phyloP scores from a whole-genome alignment of 805 yeast genomes.

The Sugiyamaella valdiviana region DNA sequence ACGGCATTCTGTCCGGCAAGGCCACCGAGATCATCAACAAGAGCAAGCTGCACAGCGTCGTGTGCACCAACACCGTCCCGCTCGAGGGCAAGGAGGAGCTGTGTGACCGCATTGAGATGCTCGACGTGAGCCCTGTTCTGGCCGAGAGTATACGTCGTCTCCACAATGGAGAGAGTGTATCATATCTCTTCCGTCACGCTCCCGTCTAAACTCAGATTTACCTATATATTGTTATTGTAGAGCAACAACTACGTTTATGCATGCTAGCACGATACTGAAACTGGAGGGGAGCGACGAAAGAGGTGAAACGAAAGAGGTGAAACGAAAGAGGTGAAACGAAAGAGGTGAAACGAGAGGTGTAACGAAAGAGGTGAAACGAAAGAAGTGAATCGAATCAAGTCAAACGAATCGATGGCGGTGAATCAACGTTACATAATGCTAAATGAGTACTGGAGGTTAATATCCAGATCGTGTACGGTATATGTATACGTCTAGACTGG shows the following conservation, averaged over 20 bases:
- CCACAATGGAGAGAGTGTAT: slow-evolving; percentile 94
- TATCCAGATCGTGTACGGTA: too few species aligned
- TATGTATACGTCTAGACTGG: too few species aligned
- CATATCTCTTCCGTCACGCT: slow-evolving; percentile 74
- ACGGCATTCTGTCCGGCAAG: slow-evolving; percentile 85
- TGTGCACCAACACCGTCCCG: slow-evolving; percentile 93
- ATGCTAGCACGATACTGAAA: too few species aligned
- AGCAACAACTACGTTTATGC: background rate
- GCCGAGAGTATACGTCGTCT: slow-evolving; percentile 93
- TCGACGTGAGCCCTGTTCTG: slow-evolving; percentile 79
- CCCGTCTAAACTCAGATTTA: slow-evolving; percentile 29
- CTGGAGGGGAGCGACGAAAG: too few species aligned
- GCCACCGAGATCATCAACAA: slow-evolving; percentile 72
- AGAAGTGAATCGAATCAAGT: too few species aligned
- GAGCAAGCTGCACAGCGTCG: slow-evolving; percentile 64
- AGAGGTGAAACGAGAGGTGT: too few species aligned
- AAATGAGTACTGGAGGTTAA: too few species aligned
- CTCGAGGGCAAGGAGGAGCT: slow-evolving; percentile 54
- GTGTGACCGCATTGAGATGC: slow-evolving; percentile 64
- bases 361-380: too few species aligned
- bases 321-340: too few species aligned
- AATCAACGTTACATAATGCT: too few species aligned
- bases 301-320: too few species aligned
- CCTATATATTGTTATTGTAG: background rate
- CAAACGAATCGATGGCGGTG: too few species aligned